phyloP scores from a whole-genome alignment of 306 rosid genomes.

The Cercis canadensis region DNA sequence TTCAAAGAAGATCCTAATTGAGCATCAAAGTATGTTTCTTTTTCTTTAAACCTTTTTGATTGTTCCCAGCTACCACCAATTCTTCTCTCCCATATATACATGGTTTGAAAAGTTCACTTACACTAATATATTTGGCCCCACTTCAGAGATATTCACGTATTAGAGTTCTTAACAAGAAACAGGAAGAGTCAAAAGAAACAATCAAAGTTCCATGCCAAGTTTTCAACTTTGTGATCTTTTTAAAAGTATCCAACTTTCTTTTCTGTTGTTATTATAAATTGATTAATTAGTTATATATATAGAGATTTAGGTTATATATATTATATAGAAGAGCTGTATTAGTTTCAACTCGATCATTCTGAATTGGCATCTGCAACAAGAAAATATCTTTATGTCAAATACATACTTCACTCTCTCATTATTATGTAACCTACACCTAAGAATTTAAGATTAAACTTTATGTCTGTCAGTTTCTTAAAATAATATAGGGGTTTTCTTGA shows the following conservation, averaged over 20 bases:
- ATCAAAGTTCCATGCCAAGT: background rate
- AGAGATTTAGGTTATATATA: too few species aligned
- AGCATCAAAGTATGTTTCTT: constrained; percentile 25
- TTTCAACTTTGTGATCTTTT: background rate
- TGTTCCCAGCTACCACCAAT: background rate
- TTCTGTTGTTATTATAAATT: too few species aligned
- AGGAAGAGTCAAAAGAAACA: constrained; percentile 1
- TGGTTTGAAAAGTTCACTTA: constrained; percentile 18
- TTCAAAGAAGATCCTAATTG: constrained; percentile 30
- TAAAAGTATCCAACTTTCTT: background rate
- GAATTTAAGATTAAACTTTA: too few species aligned
- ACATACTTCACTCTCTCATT: background rate
- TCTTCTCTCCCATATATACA: background rate
- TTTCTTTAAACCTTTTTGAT: background rate
- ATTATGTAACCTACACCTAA: too few species aligned
- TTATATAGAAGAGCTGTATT: too few species aligned
- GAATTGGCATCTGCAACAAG: too few species aligned
- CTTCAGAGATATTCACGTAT: background rate
- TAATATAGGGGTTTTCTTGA: too few species aligned
- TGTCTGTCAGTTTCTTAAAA: too few species aligned
- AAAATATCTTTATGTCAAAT: background rate
- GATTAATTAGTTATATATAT: too few species aligned
- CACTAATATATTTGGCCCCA: constrained; percentile 20
- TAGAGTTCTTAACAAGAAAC: background rate
- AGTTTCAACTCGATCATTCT: too few species aligned